phyloP scores from a whole-genome alignment of 129 eudicot species.

The Sambucus nigra region DNA sequence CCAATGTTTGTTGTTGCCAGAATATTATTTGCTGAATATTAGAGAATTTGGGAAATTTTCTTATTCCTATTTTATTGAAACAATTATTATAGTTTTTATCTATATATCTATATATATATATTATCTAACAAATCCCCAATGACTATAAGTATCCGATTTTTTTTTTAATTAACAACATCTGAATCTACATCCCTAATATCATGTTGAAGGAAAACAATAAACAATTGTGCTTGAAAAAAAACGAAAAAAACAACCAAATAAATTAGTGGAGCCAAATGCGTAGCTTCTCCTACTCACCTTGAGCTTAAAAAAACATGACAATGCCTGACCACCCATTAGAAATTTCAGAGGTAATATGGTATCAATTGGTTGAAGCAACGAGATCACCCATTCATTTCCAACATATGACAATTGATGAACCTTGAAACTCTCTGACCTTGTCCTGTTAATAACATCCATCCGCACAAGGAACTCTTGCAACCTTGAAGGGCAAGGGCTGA shows the following conservation, averaged over 20 bases:
- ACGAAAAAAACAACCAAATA: background rate
- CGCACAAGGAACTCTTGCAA: constrained; percentile 70
- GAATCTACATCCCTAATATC: no score
- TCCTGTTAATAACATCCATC: constrained; percentile 72
- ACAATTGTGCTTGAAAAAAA: constrained; percentile 1
- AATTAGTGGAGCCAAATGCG: background rate
- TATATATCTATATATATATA: no score
- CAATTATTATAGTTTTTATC: no score
- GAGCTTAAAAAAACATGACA: constrained; percentile 81
- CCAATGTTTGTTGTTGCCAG: no score
- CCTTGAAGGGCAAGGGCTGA: constrained; percentile 64
- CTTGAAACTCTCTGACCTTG: constrained; percentile 56
- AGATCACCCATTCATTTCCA: constrained; percentile 71
- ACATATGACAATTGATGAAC: constrained; percentile 74
- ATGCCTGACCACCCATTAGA: constrained; percentile 69
- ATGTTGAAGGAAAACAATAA: constrained; percentile 1
- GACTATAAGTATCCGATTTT: no score
- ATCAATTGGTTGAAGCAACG: constrained; percentile 59
- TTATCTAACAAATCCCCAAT: no score
- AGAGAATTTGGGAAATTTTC: no score
- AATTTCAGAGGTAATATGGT: constrained; percentile 41
- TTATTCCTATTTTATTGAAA: no score
- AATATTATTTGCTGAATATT: no score
- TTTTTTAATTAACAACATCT: no score
- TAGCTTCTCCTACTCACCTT: constrained; percentile 40